Percentiles rank a stretch among this genome's conserved stretches.
Evolutionary conservation across 2,329 filamentous ascomycete species (phyloP).

Genomic region (Neofusicoccum sp.): DNA sequence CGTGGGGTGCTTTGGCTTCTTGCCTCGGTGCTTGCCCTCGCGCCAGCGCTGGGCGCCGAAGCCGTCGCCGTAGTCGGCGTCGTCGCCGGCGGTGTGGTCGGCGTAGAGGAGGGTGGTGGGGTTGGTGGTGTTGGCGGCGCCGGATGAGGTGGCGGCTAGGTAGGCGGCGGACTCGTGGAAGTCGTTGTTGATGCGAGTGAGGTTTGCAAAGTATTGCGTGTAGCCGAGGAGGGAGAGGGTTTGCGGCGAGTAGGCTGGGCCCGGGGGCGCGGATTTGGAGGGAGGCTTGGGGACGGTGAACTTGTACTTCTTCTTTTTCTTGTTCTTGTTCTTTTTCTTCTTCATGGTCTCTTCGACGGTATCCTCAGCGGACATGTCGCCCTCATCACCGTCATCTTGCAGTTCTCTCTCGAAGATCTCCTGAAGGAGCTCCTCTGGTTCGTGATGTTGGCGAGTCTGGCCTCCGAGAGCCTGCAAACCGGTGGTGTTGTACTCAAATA

Average conservation of each 20-base stretch:
- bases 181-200: constrained; percentile 85
- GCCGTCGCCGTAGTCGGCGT: constrained; percentile 28
- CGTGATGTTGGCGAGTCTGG: constrained; percentile 9
- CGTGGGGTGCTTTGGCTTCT: constrained; percentile 45
- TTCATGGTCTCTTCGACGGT: constrained; percentile 41
- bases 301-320: constrained; percentile 41
- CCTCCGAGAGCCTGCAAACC: constrained; percentile 57
- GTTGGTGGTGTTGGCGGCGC: constrained; percentile 18
- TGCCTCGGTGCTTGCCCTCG: constrained; percentile 61
- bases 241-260: constrained; percentile 87
- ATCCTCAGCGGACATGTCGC: constrained; percentile 23
- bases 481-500: constrained; percentile 91
- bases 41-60: constrained; percentile 53
- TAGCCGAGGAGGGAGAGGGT: constrained; percentile 75
- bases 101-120: not conserved
- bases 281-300: constrained; percentile 66
- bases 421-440: constrained; percentile 34
- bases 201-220: constrained; percentile 89
- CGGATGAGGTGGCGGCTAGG: constrained; percentile 21
- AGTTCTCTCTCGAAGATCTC: not conserved
- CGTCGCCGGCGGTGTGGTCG: constrained; percentile 25
- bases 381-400: constrained; percentile 34
- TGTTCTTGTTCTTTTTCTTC: constrained; percentile 47
- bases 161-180: constrained; percentile 32
- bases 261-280: constrained; percentile 69